Base-by-base conservation (phyloP, 1,284 basidiomycete genomes). In the Anthracocystis setariae region DNA sequence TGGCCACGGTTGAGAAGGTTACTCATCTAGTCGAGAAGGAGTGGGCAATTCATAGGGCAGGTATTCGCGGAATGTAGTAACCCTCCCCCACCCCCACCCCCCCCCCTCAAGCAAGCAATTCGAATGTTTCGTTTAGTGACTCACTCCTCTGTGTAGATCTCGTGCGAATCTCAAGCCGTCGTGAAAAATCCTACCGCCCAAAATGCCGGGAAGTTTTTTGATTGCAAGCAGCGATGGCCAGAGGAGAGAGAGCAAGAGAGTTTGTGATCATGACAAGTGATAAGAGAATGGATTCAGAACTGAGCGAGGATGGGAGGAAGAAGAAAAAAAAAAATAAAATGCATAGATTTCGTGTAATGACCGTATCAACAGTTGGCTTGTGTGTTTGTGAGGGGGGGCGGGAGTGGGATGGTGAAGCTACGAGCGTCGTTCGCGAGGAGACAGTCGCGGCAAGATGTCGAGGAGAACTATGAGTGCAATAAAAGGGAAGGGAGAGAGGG, bases 1-100 rank as follows among this genome's bases (percentile, higher is more conserved):
- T 85, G 77, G 64, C 61, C 18, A 75, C 81, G 7, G 81, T 83
- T 15, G 83, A 83, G 46, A 78, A 76, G 46, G 78, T 80, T 13
- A 77, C 74, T 21, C 81, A 82, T 43, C 59, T 82, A 32, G 75
- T 82, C 21, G 74, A 76, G 43, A 80, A 79, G 62, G 81, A 82
- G 57, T 77, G 79, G 73, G 80, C 80, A 7, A 71, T 82, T 47
- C 76, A 77, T 44, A 57, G 78, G 5, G 81, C 81, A 3, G 81
- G 81, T 2, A 70, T 78, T 38, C 47, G 70, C 9, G 50, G 47
- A n/a, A 20, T 37, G 46, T 48, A 37, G 35, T 5, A 5, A 37
- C 8, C 8, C 13, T 17, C 5, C n/a, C n/a, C n/a, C n/a, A n/a
- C n/a, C n/a, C n/a, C n/a, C n/a, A n/a, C n/a, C n/a, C n/a, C n/a